Evolutionary conservation across 805 yeast species (phyloP).

Genomic region (Pichia eremophila): DNA sequence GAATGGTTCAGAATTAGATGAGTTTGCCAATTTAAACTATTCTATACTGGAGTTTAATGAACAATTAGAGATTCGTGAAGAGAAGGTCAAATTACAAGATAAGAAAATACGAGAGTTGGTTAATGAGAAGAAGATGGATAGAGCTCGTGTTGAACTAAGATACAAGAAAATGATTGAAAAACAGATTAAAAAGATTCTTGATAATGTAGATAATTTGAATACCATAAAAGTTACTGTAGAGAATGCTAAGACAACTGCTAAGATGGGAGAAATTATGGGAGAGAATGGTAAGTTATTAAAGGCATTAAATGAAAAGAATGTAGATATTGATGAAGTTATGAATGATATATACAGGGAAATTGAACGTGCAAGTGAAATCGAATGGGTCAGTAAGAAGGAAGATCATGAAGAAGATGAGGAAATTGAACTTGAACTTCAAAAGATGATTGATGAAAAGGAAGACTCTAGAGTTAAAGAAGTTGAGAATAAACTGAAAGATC

Average conservation of each 20-base stretch:
- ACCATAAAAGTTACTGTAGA: slow-evolving; percentile 18
- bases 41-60: too few relatives aligned
- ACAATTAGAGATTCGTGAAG: not conserved
- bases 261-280: slow-evolving; percentile 17
- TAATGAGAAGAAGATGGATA: slow-evolving; percentile 10
- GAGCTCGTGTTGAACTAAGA: slow-evolving; percentile 19
- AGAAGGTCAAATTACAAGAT: slow-evolving; percentile 7
- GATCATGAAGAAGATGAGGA: slow-evolving; percentile 19
- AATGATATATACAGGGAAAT: slow-evolving; percentile 14
- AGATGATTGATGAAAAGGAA: not conserved
- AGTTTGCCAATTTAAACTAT: too few relatives aligned
- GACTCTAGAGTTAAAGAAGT: slow-evolving; percentile 1
- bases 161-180: slow-evolving; percentile 15
- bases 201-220: slow-evolving; percentile 17
- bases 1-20: too few relatives aligned
- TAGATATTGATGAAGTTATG: slow-evolving; percentile 15
- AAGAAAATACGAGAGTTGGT: slow-evolving; percentile 10
- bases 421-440: slow-evolving; percentile 12
- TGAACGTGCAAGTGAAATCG: slow-evolving; percentile 13
- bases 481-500: slow-evolving; percentile 4
- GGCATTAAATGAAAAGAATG: slow-evolving; percentile 16
- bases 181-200: slow-evolving; percentile 14
- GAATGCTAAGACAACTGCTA: slow-evolving; percentile 19
- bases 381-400: not conserved
- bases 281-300: slow-evolving; percentile 18